Conservation (phyloP, 2,329 filamentous ascomycete species). For the Cladophialophora exuberans region DNA sequence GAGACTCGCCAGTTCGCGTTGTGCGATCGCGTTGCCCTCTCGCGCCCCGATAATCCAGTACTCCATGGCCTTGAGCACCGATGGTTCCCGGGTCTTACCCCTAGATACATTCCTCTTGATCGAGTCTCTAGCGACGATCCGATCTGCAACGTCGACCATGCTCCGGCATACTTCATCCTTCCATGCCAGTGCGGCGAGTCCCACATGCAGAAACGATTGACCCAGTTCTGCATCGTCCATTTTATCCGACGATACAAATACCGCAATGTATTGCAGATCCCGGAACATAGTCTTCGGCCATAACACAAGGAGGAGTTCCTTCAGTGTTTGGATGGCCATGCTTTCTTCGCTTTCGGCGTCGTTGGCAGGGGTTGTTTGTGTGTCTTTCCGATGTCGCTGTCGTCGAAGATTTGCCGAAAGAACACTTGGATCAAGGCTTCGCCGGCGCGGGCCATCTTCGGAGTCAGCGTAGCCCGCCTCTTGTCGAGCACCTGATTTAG, state of each 20-base stretch:
- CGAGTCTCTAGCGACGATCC: conserved; percentile 63
- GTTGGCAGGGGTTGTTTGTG: conserved; percentile 22
- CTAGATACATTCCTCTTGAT: conserved; percentile 37
- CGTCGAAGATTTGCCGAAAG: conserved; percentile 17
- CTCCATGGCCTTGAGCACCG: conserved; percentile 76
- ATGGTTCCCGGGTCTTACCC: conserved; percentile 59
- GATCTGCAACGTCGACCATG: conserved; percentile 76
- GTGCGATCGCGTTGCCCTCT: conserved; percentile 84
- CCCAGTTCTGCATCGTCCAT: conserved; percentile 62
- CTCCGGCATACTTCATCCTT: conserved; percentile 86
- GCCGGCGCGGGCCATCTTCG: conserved; percentile 17
- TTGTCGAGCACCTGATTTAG: neutral
- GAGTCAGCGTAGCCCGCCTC: neutral
- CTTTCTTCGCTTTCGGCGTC: conserved; percentile 13
- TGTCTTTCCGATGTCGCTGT: conserved; percentile 12
- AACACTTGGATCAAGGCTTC: conserved; percentile 27
- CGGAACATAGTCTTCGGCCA: conserved; percentile 81
- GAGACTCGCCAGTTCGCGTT: conserved; percentile 89
- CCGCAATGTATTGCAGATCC: conserved; percentile 73
- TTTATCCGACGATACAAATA: conserved; percentile 61
- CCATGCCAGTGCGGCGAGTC: conserved; percentile 81
- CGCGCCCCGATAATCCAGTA: conserved; percentile 95
- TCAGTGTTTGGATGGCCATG: conserved; percentile 61
- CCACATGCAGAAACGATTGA: conserved; percentile 89
- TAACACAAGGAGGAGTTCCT: conserved; percentile 68